These are phyloP conservation scores for Fusarium goolgardi DNA, from an alignment of 2,329 filamentous ascomycete species.

Conservation along the genomic window DNA sequence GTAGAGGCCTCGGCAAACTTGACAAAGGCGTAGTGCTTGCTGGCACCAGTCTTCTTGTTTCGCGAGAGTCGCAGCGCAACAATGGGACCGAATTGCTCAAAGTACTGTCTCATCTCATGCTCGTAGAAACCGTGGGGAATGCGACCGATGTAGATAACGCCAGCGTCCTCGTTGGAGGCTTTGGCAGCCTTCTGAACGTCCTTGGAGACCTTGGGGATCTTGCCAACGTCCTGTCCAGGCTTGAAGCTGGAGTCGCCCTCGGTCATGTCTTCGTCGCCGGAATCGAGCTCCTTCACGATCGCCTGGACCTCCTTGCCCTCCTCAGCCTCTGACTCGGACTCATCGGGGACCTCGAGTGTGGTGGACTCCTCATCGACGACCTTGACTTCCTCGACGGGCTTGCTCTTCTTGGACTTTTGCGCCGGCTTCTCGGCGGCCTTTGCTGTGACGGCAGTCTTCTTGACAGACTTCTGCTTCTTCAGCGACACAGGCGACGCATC, in stretches of 20 bases:
- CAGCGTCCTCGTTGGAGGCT: constrained; percentile 66
- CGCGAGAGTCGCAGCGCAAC: constrained; percentile 83
- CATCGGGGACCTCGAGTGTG: constrained; percentile 50
- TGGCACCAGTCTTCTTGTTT: constrained; percentile 90
- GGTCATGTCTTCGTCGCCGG: constrained; percentile 57
- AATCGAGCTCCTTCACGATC: constrained; percentile 59
- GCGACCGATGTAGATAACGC: constrained; percentile 89
- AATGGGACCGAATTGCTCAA: constrained; percentile 91
- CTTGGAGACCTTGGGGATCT: constrained; percentile 62
- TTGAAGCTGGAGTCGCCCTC: constrained; percentile 56
- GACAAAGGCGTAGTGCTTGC: constrained; percentile 95
- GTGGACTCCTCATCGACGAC: constrained; percentile 47
- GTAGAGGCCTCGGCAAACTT: constrained; percentile 83
- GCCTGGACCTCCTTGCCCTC: constrained; percentile 57
- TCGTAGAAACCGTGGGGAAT: constrained; percentile 97
- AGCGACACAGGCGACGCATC: constrained; percentile 58
- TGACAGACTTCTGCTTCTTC: constrained; percentile 60
- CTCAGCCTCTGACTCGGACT: constrained; percentile 54
- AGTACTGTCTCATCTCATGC: constrained; percentile 92
- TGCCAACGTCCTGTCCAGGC: constrained; percentile 63
- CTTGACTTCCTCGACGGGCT: constrained; percentile 46
- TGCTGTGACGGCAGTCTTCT: constrained; percentile 45
- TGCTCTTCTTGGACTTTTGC: constrained; percentile 49
- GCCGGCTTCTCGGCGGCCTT: constrained; percentile 51
- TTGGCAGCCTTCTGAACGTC: constrained; percentile 58